Evolutionary conservation across 140 eudicot species (phyloP).

Genomic region (Cichorium intybus): DNA sequence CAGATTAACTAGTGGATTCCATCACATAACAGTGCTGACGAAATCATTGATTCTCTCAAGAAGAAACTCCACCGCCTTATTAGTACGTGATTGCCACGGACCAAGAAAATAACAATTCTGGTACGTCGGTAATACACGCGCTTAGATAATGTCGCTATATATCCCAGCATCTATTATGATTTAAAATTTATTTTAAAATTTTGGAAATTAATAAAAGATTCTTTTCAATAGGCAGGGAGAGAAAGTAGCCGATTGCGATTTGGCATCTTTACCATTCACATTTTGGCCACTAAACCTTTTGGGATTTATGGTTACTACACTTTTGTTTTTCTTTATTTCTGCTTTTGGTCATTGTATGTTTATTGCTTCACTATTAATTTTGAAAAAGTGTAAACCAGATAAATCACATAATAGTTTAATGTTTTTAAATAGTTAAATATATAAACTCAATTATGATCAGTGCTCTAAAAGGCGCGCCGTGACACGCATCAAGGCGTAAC

Average conservation of each 20-base stretch:
- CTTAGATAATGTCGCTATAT: constrained; percentile 18
- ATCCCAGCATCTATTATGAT: constrained; percentile 17
- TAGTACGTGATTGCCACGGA: constrained; percentile 1
- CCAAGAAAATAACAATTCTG: not conserved
- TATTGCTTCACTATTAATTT: too few relatives aligned
- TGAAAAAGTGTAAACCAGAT: too few relatives aligned
- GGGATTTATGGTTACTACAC: not conserved
- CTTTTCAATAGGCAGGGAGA: constrained; percentile 35
- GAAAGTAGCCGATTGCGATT: constrained; percentile 39
- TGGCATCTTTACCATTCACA: constrained; percentile 26
- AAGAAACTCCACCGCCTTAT: not conserved
- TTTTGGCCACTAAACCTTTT: constrained; percentile 19
- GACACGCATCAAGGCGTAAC: too few relatives aligned
- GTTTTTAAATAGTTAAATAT: too few relatives aligned
- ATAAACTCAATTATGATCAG: too few relatives aligned
- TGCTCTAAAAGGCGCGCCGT: too few relatives aligned
- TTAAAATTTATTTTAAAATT: constrained; percentile 3
- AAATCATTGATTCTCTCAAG: constrained; percentile 37
- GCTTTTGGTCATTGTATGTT: not conserved
- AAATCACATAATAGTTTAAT: too few relatives aligned
- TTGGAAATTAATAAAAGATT: constrained; percentile 31
- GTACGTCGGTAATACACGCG: constrained; percentile 12
- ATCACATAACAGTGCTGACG: constrained; percentile 32
- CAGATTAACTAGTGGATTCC: constrained; percentile 41
- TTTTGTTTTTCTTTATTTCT: not conserved